Conservation (phyloP, 495 filamentous ascomycete species). For the Cercophora samala region DNA sequence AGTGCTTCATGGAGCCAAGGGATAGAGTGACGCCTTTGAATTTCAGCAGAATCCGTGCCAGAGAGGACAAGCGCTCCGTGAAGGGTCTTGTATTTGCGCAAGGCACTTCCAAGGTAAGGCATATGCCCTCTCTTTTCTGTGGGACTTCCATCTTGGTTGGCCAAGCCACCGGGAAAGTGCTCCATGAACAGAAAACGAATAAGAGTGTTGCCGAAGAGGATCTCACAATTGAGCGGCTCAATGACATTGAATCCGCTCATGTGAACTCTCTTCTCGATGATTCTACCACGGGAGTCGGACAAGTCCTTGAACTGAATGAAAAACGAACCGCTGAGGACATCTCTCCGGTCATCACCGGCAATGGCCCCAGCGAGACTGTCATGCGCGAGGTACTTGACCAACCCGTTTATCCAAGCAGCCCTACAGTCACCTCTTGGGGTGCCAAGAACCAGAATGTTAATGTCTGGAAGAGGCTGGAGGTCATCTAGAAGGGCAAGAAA, state of each 20-base stretch:
- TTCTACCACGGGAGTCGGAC: slow-evolving; percentile 11
- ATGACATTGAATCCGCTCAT: too few species aligned
- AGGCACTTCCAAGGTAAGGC: too few species aligned
- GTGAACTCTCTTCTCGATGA: slow-evolving; percentile 5
- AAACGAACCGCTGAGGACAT: slow-evolving; percentile 42
- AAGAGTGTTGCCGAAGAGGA: too few species aligned
- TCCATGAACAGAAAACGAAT: too few species aligned
- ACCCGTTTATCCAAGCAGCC: slow-evolving; percentile 48
- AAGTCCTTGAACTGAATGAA: slow-evolving; percentile 30
- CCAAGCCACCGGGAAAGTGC: too few species aligned
- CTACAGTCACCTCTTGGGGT: slow-evolving; percentile 47
- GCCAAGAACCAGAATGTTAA: slow-evolving; percentile 47
- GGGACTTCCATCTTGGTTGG: too few species aligned
- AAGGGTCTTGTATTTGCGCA: slow-evolving; percentile 32
- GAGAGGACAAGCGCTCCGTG: slow-evolving; percentile 49
- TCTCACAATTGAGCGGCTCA: too few species aligned
- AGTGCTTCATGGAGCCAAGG: too few species aligned
- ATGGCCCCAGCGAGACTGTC: slow-evolving; percentile 37
- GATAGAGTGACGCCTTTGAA: too few species aligned
- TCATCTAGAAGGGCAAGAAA: too few species aligned
- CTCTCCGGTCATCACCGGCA: slow-evolving; percentile 25
- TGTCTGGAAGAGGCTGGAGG: slow-evolving; percentile 24
- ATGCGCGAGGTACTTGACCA: slow-evolving; percentile 43
- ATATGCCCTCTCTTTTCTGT: too few species aligned
- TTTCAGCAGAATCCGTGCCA: slow-evolving; percentile 40